Evolutionary conservation across 257 asterid species (phyloP), one percentile per base, ranked within the genome.

Genomic region (Rauvolfia tetraphylla): DNA sequence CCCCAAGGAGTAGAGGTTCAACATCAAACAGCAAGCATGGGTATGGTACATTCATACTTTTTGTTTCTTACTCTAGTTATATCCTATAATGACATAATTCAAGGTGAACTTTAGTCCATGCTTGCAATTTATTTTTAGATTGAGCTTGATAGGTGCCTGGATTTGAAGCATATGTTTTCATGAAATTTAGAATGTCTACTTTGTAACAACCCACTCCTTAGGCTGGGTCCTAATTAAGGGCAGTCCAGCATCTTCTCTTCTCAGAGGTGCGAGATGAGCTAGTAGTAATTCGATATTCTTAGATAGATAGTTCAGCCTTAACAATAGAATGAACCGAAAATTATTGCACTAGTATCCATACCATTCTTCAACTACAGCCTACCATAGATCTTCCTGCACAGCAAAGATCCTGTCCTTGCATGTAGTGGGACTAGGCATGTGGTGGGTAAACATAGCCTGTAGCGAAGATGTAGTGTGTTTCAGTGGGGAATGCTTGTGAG

Each of bases 1-100:
- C 88, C 39, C 82, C 89, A 70, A 92, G 79, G 83, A 89, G 81
- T 78, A 89, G 90, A 84, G 97, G 90, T 62, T 93, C 98, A 39
- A 83, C 98, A 31, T 93, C 99, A 78, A 87, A 85, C 81, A 86
- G 83, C 86, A 86, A 87, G 89, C 90, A 81, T 71, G 88, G 93
- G 99, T 95, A 84, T 79, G 82, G 62, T 76, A 39, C 18, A 38
- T 79, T 81, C 44, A 31, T 44, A 51, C 63, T 17, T 33, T 27
- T 4, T 25, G 1, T 41, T n/a, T 48, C 17, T 5, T 4, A 12
- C 44, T 41, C 17, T 39, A 36, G 44, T 56, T 33, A 13, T 34
- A 53, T 25, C 33, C 7, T 75, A 31, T 3, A 48, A 33, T 34
- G 68, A 8, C 41, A 11, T 33, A 23, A 65, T 42, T 58, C 13